Base-by-base conservation (phyloP, 331 rosid species). In the Quercus tomentella region DNA sequence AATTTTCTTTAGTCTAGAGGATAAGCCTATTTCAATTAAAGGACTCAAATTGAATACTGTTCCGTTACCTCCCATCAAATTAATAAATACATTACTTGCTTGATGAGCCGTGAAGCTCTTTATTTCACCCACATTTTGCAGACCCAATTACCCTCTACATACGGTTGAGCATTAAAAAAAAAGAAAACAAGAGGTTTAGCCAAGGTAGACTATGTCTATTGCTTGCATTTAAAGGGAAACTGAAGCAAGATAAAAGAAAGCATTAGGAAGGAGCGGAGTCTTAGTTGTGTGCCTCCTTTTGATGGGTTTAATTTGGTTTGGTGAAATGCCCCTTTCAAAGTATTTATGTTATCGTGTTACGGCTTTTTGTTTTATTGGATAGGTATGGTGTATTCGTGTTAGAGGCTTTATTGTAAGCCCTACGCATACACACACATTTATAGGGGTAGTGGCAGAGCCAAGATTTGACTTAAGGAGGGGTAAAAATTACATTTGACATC, bases 181-280 rank as follows among this genome's bases (percentile, higher is more conserved):
- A 21, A 77, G 0, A 9, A 56, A 56, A 62, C n/a, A 49, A 56
- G 37, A 54, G 65, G 26, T 43, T 75, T 58, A 75, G 75, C 57
- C 37, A 60, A 70, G 78, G 80, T 72, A 52, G 81, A 74, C 82
- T 65, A 14, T 49, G 52, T 21, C 41, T 73, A 21, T 83, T 88
- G 85, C 88, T 84, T 86, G 77, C 88, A 84, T 76, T 80, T 77
- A 68, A 89, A 84, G 86, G 77, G 35, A 88, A 56, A 73, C 5
- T 14, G 23, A 78, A 83, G 77, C 69, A 82, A 87, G 63, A 56
- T 54, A 55, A 71, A 31, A 22, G 76, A 56, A 31, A 62, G 62
- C 76, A 72, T 79, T 76, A 51, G 77, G 51, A 86, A 86, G 77
- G 61, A 11, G 45, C 61, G 22, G 21, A 35, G 75, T 66, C 80